A percentile compares a stretch with the other conserved stretches of the same genome.
Conservation (phyloP, 805 yeast genomes). For the Nakazawaea sp. region DNA sequence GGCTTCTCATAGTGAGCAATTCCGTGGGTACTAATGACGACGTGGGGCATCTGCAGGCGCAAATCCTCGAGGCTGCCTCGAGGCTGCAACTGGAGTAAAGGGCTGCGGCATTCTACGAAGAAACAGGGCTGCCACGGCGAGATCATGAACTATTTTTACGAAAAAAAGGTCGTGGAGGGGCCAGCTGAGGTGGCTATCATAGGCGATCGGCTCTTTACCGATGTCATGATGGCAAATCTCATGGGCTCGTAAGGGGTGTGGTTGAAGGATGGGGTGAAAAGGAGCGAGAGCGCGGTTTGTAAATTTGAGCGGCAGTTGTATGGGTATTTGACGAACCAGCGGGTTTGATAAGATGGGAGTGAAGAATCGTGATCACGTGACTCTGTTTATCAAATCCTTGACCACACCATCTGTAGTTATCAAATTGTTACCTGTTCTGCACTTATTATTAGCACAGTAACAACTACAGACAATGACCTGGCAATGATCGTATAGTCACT, state of each 20-base stretch:
- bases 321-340: not conserved
- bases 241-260: conserved; percentile 87
- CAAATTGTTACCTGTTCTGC: too few species aligned
- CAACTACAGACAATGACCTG: too few species aligned
- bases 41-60: conserved; percentile 49
- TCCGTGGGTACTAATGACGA: conserved; percentile 91
- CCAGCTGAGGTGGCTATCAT: conserved; percentile 73
- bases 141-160: conserved; percentile 50
- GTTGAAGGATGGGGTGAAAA: conserved; percentile 71
- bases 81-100: conserved; percentile 62
- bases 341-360: too few species aligned
- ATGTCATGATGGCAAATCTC: conserved; percentile 86
- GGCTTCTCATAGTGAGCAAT: conserved; percentile 75
- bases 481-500: too few species aligned
- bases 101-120: conserved; percentile 69
- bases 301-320: conserved; percentile 39
- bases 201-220: conserved; percentile 91
- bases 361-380: too few species aligned
- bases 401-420: too few species aligned
- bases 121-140: conserved; percentile 79
- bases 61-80: conserved; percentile 47
- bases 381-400: too few species aligned
- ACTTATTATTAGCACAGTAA: too few species aligned
- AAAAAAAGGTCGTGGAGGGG: conserved; percentile 33
- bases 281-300: conserved; percentile 44